A percentile compares a stretch with the other conserved stretches of the same genome.
Conservation (phyloP, 1,139 yeast species). For the Candida sanyaensis region DNA sequence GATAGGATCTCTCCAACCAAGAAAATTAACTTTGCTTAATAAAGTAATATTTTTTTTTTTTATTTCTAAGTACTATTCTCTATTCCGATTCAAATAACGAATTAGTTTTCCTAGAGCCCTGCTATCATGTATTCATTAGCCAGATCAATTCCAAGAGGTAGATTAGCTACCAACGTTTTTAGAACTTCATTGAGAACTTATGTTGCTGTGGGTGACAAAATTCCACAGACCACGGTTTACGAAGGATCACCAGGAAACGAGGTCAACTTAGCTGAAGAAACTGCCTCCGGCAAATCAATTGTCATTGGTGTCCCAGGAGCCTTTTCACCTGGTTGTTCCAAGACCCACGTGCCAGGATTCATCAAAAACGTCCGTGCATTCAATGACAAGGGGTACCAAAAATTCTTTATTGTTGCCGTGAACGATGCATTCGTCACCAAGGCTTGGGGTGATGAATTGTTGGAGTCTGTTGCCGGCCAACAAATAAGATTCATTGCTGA, state of each 20-base stretch:
- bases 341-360: slow-evolving; percentile 79
- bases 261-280: slow-evolving; percentile 60
- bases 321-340: slow-evolving; percentile 83
- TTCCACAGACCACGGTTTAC: slow-evolving; percentile 59
- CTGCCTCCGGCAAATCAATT: slow-evolving; percentile 54
- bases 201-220: slow-evolving; percentile 52
- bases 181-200: slow-evolving; percentile 19
- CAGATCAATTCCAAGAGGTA: slow-evolving; percentile 10
- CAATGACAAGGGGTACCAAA: slow-evolving; percentile 62
- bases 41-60: no score
- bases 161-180: slow-evolving; percentile 1
- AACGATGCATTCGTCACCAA: slow-evolving; percentile 85
- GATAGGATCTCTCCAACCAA: no score
- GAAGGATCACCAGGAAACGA: slow-evolving; percentile 71
- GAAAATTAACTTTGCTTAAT: no score
- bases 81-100: no score
- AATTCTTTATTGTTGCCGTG: slow-evolving; percentile 69
- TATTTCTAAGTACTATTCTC: no score
- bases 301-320: slow-evolving; percentile 91
- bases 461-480: slow-evolving; percentile 26
- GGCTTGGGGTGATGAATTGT: slow-evolving; percentile 37
- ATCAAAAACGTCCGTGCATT: slow-evolving; percentile 52
- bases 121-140: slow-evolving; percentile 9
- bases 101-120: no score
- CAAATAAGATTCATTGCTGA: slow-evolving; percentile 71